Evolutionary conservation across 176 grass and related monocot species (phyloP), one percentile per base, ranked within the genome.

Genomic region (Triticum urartu): DNA sequence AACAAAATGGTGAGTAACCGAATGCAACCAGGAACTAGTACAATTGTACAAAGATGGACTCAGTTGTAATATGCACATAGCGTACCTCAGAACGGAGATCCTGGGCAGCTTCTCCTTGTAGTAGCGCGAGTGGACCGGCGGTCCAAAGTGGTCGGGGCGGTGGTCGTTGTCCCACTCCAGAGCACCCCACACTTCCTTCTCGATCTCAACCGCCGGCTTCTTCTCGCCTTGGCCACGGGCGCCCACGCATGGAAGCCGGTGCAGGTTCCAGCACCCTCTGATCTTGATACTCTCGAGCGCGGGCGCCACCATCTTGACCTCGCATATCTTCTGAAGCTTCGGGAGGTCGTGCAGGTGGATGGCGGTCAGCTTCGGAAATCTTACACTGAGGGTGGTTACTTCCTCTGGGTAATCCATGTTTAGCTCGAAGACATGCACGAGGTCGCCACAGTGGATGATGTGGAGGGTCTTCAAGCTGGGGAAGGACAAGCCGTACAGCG

Each of bases 291-390:
- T 74, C 66, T 89, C 1, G 0, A 89, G 67, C 0, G 5, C 11
- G 0, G 75, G 75, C 0, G 75, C 59, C 17, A 70, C 3, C 82
- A 59, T 85, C 67, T 66, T 65, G 2, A 22, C 18, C 22, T 74
- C 11, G 12, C 75, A 58, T 65, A 84, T 89, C 17, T 74, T 32
- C 7, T 0, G 42, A 7, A 85, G 33, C n/a, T 28, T 79, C 7
- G 82, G 68, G 6, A 89, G 56, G 67, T 85, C 59, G 0, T 84
- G 58, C 22, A 89, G 18, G 87, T 85, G 68, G 43, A 89, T 67
- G 58, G n/a, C 43, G 24, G 7, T 42, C 8, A 89, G 42, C 30
- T 43, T 58, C 4, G 54, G 87, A 11, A 88, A 88, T 58, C 4
- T 0, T 12, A 36, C 9, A 0, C 17, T 63, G 0, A 9, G 0